Conservation (phyloP, 106 monocot genomes). For the Dendrobium nobile region DNA sequence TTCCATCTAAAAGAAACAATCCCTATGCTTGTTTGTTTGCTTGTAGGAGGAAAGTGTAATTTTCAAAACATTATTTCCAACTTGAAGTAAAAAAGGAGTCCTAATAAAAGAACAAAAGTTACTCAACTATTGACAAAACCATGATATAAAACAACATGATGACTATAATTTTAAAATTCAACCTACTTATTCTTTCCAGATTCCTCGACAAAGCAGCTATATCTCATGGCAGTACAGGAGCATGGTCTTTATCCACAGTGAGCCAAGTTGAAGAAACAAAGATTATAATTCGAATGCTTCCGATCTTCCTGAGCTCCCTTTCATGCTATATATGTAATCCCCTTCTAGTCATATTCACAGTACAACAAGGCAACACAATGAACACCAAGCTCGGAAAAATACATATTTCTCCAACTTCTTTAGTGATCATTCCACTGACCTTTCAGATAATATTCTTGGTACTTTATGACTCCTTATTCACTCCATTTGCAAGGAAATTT, state of each 20-base stretch:
- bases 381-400: conserved; percentile 45
- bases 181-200: conserved; percentile 8
- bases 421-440: conserved; percentile 32
- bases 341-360: conserved; percentile 42
- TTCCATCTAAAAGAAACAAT: too few species aligned
- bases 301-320: conserved; percentile 40
- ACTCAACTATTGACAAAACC: not conserved
- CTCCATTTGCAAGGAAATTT: conserved; percentile 35
- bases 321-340: conserved; percentile 23
- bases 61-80: too few species aligned
- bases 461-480: conserved; percentile 39
- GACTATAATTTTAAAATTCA: too few species aligned
- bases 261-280: conserved; percentile 68
- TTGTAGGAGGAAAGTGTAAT: too few species aligned
- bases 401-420: conserved; percentile 33
- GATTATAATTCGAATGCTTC: conserved; percentile 44
- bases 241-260: conserved; percentile 46
- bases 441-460: conserved; percentile 39
- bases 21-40: too few species aligned
- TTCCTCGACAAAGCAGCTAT: conserved; percentile 49
- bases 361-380: conserved; percentile 53
- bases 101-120: not conserved
- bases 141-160: too few species aligned
- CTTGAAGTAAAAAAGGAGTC: too few species aligned
- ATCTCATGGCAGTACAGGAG: conserved; percentile 14